Evolutionary conservation across 495 filamentous ascomycete species (phyloP), one percentile per base, ranked within the genome.

Genomic region (Amphirosellinia nigrospora): DNA sequence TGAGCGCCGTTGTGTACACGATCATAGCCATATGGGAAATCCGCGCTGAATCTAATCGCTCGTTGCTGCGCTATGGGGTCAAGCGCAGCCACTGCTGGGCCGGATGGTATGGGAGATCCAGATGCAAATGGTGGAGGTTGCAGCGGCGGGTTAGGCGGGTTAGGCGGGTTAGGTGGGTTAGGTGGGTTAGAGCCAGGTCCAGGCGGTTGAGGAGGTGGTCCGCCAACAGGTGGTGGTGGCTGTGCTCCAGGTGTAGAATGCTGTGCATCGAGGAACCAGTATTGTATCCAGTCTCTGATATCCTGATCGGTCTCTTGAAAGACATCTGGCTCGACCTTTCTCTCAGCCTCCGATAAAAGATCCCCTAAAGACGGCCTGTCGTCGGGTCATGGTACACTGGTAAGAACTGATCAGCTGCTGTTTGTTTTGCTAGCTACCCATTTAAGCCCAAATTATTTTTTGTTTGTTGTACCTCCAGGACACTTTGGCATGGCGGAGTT

Each of bases 311-410:
- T 50, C 38, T 73, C 74, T 1, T 32, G 41, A 11, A 28, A 30
- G 19, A 52, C 56, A 4, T 19, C 56, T 0, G 8, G 3, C 5
- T 23, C 38, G 6, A 43, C 6, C 5, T 58, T 71, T 0, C 16
- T 10, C 26, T 43, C 26, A 3, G 74, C 74, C 38, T 73, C 43
- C n/a, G 26, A 7, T 21, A 73, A 32, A 7, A 74, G 68, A 0
- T 34, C 19, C 0, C 13, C n/a, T n/a, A 74, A 60, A 4, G 19
- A 41, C 53, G 74, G 74, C 7, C 74, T 70, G 21, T 76, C 68
- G 1, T 36, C 50, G 11, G 74, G 74, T 58, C 38, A 50, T 76
- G 72, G 43, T 74, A 74, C 72, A 76, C 68, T 70, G 13, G 50
- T 30, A 45, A 34, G 28, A 39, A 19, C 30, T 5, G 10, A 30